Percentiles rank a stretch among this genome's conserved stretches.
Evolutionary conservation across 1,284 basidiomycete genomes (phyloP).

Genomic region (Melampsora americana): DNA sequence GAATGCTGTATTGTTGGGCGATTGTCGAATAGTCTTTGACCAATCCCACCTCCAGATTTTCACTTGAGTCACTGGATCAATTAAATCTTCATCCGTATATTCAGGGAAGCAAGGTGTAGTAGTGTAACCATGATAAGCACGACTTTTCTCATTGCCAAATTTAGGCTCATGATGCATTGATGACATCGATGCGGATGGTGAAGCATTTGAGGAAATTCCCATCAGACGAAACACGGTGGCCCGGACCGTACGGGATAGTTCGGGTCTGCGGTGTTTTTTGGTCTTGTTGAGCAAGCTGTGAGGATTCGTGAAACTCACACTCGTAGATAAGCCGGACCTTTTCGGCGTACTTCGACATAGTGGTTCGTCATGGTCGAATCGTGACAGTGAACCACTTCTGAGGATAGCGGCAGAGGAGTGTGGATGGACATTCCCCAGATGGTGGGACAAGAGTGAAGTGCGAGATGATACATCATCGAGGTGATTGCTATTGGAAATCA

Average conservation of each 20-base stretch:
- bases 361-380: neutral
- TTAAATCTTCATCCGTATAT: slow-evolving; percentile 10
- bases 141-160: slow-evolving; percentile 34
- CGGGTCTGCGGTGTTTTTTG: slow-evolving; percentile 32
- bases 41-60: slow-evolving; percentile 38
- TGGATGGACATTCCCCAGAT: neutral
- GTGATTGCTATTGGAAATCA: neutral
- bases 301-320: slow-evolving; percentile 3
- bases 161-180: slow-evolving; percentile 9
- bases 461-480: neutral
- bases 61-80: slow-evolving; percentile 16
- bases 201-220: slow-evolving; percentile 25
- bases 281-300: slow-evolving; percentile 17
- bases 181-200: neutral
- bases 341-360: slow-evolving; percentile 14
- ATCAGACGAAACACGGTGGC: slow-evolving; percentile 36
- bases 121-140: slow-evolving; percentile 39
- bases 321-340: slow-evolving; percentile 4
- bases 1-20: slow-evolving; percentile 36
- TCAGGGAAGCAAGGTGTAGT: slow-evolving; percentile 38
- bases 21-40: slow-evolving; percentile 38
- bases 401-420: neutral
- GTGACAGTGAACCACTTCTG: slow-evolving; percentile 3
- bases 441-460: neutral
- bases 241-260: slow-evolving; percentile 28